phyloP scores from a whole-genome alignment of 148 eudicot genomes.

The Agrostemma githago region DNA sequence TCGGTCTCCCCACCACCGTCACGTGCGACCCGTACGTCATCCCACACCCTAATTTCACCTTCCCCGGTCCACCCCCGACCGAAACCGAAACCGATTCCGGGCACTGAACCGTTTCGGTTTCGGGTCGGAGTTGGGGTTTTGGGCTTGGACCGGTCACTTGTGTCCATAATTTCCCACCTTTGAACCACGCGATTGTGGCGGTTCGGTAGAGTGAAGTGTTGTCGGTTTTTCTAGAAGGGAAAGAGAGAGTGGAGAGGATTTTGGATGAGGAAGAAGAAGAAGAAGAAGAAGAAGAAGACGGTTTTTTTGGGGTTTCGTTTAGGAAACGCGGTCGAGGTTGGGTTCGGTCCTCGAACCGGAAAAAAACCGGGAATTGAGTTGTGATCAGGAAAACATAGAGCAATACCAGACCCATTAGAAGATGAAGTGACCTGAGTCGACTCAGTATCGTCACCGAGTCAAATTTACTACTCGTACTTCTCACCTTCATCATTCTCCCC shows the following conservation, averaged over 20 bases:
- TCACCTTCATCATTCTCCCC: slow-evolving; percentile 4
- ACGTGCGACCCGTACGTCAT: slow-evolving; percentile 64
- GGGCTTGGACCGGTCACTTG: slow-evolving; percentile 19
- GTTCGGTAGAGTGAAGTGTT: slow-evolving; percentile 32
- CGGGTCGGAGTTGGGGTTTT: not conserved
- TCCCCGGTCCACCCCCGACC: slow-evolving; percentile 13
- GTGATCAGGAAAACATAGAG: slow-evolving; percentile 48
- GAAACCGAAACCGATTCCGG: slow-evolving; percentile 31
- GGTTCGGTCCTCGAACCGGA: slow-evolving; percentile 19
- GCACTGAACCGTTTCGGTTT: slow-evolving; percentile 21
- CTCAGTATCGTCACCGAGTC: slow-evolving; percentile 46
- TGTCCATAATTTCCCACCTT: slow-evolving; percentile 44
- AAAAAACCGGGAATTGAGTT: slow-evolving; percentile 54
- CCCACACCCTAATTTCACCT: slow-evolving; percentile 60
- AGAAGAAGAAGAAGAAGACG: not conserved
- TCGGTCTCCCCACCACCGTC: slow-evolving; percentile 69
- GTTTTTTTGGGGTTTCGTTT: slow-evolving; percentile 11
- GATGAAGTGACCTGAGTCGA: slow-evolving; percentile 57
- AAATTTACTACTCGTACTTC: slow-evolving; percentile 19
- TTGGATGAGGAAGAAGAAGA: not conserved
- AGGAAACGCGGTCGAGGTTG: slow-evolving; percentile 10
- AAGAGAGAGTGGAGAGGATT: slow-evolving; percentile 28
- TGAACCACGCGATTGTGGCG: slow-evolving; percentile 46
- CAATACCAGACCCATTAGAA: slow-evolving; percentile 41
- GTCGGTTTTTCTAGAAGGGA: slow-evolving; percentile 9